These are phyloP conservation scores for Fusarium graminum DNA, from an alignment of 2,329 filamentous ascomycete genomes.

Conservation along the genomic window DNA sequence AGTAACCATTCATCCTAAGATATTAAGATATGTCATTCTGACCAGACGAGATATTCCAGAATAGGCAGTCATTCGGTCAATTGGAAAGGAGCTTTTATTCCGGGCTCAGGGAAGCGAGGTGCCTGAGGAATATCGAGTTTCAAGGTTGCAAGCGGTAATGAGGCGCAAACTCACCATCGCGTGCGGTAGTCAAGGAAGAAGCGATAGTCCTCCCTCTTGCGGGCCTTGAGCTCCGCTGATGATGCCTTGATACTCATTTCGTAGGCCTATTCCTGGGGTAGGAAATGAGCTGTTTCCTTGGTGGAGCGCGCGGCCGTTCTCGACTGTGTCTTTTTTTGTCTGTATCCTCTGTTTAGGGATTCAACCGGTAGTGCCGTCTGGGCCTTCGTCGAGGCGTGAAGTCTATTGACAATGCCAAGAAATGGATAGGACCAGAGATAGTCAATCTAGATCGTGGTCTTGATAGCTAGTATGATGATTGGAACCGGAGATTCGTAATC, in stretches of 20 bases:
- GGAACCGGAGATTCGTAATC: not conserved
- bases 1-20: conserved; percentile 14
- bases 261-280: conserved; percentile 14
- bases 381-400: conserved; percentile 29
- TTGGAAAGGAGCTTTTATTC: not conserved
- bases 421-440: conserved; percentile 3
- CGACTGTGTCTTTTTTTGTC: conserved; percentile 13
- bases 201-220: conserved; percentile 78
- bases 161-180: conserved; percentile 73
- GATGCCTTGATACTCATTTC: conserved; percentile 39
- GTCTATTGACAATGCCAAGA: conserved; percentile 20
- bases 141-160: conserved; percentile 4
- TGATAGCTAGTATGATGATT: conserved; percentile 5
- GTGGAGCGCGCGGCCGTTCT: conserved; percentile 14
- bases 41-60: conserved; percentile 19
- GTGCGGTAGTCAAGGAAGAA: conserved; percentile 87
- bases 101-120: conserved; percentile 6
- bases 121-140: not conserved
- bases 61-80: conserved; percentile 10
- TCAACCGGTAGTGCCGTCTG: conserved; percentile 22
- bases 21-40: conserved; percentile 16
- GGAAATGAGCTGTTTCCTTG: not conserved
- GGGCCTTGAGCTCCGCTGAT: conserved; percentile 65
- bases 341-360: not conserved
- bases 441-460: conserved; percentile 26